Conservation (phyloP, 352 stramenopile species). For the Phytopythium mirpurense region DNA sequence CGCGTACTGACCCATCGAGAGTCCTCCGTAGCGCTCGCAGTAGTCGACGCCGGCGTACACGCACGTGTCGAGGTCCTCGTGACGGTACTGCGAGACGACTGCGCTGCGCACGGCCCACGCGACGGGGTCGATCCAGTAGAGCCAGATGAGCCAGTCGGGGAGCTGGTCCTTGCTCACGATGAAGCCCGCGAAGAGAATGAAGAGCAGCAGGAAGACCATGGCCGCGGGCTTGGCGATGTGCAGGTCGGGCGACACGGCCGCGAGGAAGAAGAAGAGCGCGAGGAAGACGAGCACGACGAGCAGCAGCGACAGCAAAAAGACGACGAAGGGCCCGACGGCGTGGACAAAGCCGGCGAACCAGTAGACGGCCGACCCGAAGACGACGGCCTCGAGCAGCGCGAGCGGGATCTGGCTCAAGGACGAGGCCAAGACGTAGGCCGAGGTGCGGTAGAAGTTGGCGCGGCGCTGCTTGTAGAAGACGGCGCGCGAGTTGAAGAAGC, state of each 20-base stretch:
- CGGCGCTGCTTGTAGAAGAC: constrained; percentile 74
- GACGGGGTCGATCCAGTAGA: constrained; percentile 17
- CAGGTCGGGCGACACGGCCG: constrained; percentile 10
- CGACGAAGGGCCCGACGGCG: constrained; percentile 31
- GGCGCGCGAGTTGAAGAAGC: constrained; percentile 4
- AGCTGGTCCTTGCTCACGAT: constrained; percentile 7
- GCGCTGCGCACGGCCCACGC: constrained; percentile 11
- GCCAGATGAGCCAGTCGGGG: constrained; percentile 12
- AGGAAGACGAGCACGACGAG: constrained; percentile 20
- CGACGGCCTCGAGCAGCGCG: constrained; percentile 38
- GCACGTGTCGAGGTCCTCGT: constrained; percentile 8
- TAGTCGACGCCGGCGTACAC: constrained; percentile 13
- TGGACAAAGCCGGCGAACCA: constrained; percentile 23
- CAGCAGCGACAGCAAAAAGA: constrained; percentile 53
- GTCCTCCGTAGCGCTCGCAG: constrained; percentile 1
- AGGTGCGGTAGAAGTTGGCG: constrained; percentile 62
- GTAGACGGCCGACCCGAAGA: constrained; percentile 54
- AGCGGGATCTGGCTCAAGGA: constrained; percentile 23
- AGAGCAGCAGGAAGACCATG: constrained; percentile 1
- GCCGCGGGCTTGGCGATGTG: constrained; percentile 12
- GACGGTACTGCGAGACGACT: constrained; percentile 11
- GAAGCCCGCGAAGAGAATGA: constrained; percentile 14
- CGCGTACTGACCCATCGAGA: constrained; percentile 7
- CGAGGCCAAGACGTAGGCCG: constrained; percentile 46
- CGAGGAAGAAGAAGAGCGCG: constrained; percentile 16